Conservation (phyloP, 441 rosid species). For the Sinapis alba region DNA sequence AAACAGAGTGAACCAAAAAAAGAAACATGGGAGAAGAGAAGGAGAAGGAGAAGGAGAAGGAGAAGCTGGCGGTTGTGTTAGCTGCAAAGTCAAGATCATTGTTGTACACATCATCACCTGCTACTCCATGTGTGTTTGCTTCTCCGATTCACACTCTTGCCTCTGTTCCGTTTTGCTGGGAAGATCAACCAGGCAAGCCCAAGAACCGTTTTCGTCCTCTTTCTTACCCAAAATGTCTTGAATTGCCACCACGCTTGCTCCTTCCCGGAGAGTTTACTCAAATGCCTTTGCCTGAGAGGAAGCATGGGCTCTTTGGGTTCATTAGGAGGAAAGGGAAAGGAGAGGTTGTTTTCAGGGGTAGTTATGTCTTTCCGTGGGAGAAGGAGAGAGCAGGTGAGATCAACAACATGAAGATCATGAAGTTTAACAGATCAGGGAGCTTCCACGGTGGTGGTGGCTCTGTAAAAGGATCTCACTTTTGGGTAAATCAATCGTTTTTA, state of each 20-base stretch:
- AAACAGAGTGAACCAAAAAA: conserved; percentile 1
- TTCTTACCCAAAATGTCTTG: conserved; percentile 52
- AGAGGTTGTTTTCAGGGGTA: conserved; percentile 48
- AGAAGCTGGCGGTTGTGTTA: conserved; percentile 45
- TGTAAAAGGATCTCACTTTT: conserved; percentile 56
- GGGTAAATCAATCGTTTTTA: conserved; percentile 53
- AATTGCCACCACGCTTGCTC: conserved; percentile 73
- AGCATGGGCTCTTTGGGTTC: conserved; percentile 51
- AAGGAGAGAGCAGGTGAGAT: conserved; percentile 40
- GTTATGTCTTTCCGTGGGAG: conserved; percentile 59
- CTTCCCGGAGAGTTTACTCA: conserved; percentile 49
- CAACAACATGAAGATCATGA: conserved; percentile 43
- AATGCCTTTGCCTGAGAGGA: conserved; percentile 50
- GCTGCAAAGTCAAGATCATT: conserved; percentile 40
- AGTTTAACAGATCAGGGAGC: conserved; percentile 55
- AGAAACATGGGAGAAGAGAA: conserved; percentile 39
- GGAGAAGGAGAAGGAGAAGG: no score
- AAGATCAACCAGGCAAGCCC: conserved; percentile 86
- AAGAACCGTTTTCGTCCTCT: conserved; percentile 44
- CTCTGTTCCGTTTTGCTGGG: conserved; percentile 87
- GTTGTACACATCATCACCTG: conserved; percentile 48
- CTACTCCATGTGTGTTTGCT: conserved; percentile 56
- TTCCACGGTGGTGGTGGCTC: conserved; percentile 36
- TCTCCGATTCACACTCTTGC: conserved; percentile 68
- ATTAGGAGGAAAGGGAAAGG: conserved; percentile 51